phyloP scores from a whole-genome alignment of 2,329 filamentous ascomycete genomes.

The Ceratocystis colombiana region DNA sequence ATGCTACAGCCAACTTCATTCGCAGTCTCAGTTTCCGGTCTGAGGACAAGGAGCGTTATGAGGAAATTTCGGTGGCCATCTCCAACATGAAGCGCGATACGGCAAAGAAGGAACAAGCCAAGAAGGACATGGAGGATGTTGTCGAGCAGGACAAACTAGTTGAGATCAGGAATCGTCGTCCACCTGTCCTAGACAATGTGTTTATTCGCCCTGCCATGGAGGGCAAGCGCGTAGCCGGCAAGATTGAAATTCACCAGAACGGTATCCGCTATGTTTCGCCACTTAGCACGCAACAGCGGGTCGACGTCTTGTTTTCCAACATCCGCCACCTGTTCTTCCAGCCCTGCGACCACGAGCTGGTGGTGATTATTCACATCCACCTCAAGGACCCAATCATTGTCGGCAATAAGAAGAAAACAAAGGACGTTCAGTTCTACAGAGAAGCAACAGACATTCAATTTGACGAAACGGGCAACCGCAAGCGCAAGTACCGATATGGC shows the following conservation, averaged over 20 bases:
- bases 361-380: slow-evolving; percentile 96
- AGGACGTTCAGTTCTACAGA: slow-evolving; percentile 95
- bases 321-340: slow-evolving; percentile 99
- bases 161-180: slow-evolving; percentile 88
- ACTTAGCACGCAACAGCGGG: slow-evolving; percentile 66
- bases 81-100: slow-evolving; percentile 92
- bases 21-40: slow-evolving; percentile 92
- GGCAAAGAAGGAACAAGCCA: slow-evolving; percentile 88
- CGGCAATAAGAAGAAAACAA: slow-evolving; percentile 95
- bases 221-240: slow-evolving; percentile 89
- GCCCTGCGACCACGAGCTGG: slow-evolving; percentile 88
- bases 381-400: slow-evolving; percentile 97
- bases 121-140: slow-evolving; percentile 99
- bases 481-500: slow-evolving; percentile 93
- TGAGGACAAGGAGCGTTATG: slow-evolving; percentile 75
- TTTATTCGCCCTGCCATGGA: slow-evolving; percentile 93
- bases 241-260: slow-evolving; percentile 96
- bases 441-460: slow-evolving; percentile 98
- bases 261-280: slow-evolving; percentile 90
- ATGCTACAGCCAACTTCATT: slow-evolving; percentile 89
- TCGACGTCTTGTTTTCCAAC: slow-evolving; percentile 95
- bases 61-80: slow-evolving; percentile 84
- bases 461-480: slow-evolving; percentile 94
- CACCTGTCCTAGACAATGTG: slow-evolving; percentile 81
- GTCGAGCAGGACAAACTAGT: slow-evolving; percentile 97